A percentile compares a stretch with the other conserved stretches of the same genome.
Evolutionary conservation across 176 grass and related monocot species (phyloP).

Genomic region (bread wheat (Triticum aestivum)): DNA sequence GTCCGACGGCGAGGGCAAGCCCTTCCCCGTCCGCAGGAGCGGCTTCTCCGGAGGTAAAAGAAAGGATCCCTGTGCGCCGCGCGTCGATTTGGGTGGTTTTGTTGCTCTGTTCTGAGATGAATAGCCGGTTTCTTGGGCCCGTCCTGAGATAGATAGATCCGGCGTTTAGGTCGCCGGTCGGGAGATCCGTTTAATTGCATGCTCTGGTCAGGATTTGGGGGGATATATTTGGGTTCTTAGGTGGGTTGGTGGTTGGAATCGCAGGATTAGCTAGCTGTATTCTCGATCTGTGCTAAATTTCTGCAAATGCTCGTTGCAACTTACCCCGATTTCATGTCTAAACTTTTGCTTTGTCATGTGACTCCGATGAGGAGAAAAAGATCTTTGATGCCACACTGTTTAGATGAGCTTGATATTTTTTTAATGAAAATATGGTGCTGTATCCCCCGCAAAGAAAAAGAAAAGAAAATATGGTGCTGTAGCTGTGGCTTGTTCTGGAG

Average conservation of each 20-base stretch:
- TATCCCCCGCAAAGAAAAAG: too few relatives aligned
- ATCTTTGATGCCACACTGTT: too few relatives aligned
- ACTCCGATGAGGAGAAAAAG: too few relatives aligned
- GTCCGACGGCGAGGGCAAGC: conserved; percentile 45
- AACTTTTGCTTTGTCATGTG: too few relatives aligned
- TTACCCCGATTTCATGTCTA: not conserved
- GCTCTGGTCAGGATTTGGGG: not conserved
- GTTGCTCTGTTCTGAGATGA: not conserved
- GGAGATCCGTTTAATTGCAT: not conserved
- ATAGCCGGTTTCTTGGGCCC: too few relatives aligned
- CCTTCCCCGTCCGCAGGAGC: conserved; percentile 15
- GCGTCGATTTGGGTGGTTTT: not conserved
- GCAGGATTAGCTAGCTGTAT: not conserved
- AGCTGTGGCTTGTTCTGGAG: too few relatives aligned
- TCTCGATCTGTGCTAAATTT: not conserved
- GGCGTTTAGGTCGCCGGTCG: not conserved
- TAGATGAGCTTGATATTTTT: too few relatives aligned
- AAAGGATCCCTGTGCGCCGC: too few relatives aligned
- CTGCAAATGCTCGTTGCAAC: not conserved
- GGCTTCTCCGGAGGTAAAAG: conserved; percentile 28
- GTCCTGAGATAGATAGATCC: too few relatives aligned
- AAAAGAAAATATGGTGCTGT: too few relatives aligned
- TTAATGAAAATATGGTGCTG: too few relatives aligned
- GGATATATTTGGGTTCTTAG: not conserved
- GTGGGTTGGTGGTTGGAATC: not conserved